Conservation (phyloP, 768 basidiomycete species). For the Kondoa malvinella region DNA sequence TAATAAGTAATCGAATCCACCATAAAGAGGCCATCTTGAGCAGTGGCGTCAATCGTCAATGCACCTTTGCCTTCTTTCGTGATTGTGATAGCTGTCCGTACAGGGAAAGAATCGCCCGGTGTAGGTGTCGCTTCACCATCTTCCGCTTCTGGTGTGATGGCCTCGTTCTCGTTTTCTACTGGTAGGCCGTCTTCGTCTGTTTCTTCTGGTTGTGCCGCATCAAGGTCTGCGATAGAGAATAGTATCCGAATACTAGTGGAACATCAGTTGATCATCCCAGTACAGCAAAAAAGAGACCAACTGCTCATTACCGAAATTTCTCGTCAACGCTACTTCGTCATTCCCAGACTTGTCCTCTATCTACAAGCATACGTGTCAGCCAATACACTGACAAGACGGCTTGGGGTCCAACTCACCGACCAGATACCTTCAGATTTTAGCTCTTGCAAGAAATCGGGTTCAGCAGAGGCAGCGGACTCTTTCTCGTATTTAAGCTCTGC, state of each 20-base stretch:
- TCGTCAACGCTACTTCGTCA: slow-evolving; percentile 65
- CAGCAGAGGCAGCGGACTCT: slow-evolving; percentile 37
- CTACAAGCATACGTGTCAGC: slow-evolving; percentile 30
- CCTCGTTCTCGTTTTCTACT: background rate
- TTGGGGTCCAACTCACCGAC: background rate
- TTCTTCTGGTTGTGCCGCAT: slow-evolving; percentile 33
- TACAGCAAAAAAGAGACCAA: background rate
- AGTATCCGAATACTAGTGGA: slow-evolving; percentile 57
- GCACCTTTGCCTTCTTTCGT: slow-evolving; percentile 54
- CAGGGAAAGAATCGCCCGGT: slow-evolving; percentile 41
- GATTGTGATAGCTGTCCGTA: slow-evolving; percentile 64
- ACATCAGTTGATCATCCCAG: background rate
- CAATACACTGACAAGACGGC: background rate
- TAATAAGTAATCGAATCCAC: slow-evolving; percentile 83
- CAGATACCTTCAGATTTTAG: slow-evolving; percentile 39
- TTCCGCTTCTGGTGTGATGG: slow-evolving; percentile 26
- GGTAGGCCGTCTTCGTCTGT: slow-evolving; percentile 29
- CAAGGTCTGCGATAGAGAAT: slow-evolving; percentile 83
- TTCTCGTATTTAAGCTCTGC: slow-evolving; percentile 77
- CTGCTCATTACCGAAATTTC: slow-evolving; percentile 28
- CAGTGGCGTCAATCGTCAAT: slow-evolving; percentile 57
- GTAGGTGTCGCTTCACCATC: slow-evolving; percentile 27
- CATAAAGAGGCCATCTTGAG: slow-evolving; percentile 62
- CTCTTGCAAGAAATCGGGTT: slow-evolving; percentile 59
- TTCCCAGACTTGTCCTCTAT: slow-evolving; percentile 52